Evolutionary conservation across 139 green algal genomes (phyloP).

Genomic region (Monoraphidium neglectum): DNA sequence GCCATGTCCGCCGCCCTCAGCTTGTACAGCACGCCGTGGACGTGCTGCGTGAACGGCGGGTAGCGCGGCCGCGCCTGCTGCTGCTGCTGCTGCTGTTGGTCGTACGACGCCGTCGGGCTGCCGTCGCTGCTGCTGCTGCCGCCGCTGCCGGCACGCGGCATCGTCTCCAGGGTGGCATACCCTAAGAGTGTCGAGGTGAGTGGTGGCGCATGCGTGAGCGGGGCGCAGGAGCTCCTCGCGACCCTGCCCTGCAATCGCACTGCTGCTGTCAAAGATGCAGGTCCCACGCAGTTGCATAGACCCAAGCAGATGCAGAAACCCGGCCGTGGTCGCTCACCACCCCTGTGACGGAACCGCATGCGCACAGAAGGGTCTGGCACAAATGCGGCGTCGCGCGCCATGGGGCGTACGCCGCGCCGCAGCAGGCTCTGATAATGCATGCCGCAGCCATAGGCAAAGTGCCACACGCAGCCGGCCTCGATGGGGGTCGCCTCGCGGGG

Average conservation of each 20-base stretch:
- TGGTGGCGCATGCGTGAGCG: background rate
- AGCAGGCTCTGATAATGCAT: slow-evolving; percentile 32
- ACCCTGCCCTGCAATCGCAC: too few relatives aligned
- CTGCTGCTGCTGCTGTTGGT: background rate
- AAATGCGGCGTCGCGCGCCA: slow-evolving; percentile 27
- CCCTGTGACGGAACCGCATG: slow-evolving; percentile 49
- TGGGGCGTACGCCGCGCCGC: slow-evolving; percentile 21
- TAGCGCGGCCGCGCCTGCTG: slow-evolving; percentile 12
- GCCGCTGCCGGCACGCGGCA: background rate
- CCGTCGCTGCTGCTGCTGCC: slow-evolving; percentile 2
- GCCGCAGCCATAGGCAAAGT: slow-evolving; percentile 37
- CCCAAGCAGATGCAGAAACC: background rate
- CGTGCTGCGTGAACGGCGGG: slow-evolving; percentile 2
- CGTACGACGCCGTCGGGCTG: background rate
- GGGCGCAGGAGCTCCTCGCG: too few relatives aligned
- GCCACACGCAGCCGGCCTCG: background rate
- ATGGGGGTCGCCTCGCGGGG: too few relatives aligned
- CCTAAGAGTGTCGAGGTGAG: slow-evolving; percentile 5
- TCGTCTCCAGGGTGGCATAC: slow-evolving; percentile 35
- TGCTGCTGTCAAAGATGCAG: too few relatives aligned
- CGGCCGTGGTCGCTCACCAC: slow-evolving; percentile 19
- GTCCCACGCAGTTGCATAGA: too few relatives aligned
- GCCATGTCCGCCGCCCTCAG: slow-evolving; percentile 31
- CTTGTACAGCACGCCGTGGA: slow-evolving; percentile 55
- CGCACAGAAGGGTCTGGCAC: slow-evolving; percentile 30